A percentile compares a stretch with the other conserved stretches of the same genome.
Conservation (phyloP, 306 rosid genomes). For the Carpinus viminea region DNA sequence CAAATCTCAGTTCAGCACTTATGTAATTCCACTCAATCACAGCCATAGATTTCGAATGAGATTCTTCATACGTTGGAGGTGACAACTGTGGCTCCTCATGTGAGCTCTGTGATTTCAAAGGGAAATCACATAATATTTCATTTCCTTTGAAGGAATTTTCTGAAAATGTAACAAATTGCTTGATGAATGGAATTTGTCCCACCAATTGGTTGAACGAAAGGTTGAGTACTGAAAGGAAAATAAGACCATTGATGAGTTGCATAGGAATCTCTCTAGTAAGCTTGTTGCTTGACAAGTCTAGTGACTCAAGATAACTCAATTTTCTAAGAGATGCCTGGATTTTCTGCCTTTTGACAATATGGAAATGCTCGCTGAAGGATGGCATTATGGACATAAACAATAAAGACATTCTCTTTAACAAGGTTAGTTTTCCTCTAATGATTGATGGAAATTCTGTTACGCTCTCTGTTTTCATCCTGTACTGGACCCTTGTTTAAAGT, state of each 20-base stretch:
- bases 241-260: background rate
- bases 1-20: conserved; percentile 33
- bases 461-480: conserved; percentile 7
- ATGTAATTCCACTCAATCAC: conserved; percentile 36
- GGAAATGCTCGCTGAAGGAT: conserved; percentile 97
- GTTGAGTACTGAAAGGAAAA: conserved; percentile 27
- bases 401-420: conserved; percentile 93
- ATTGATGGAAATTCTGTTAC: conserved; percentile 9
- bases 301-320: conserved; percentile 30
- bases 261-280: conserved; percentile 25
- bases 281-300: conserved; percentile 36
- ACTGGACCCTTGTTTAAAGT: background rate
- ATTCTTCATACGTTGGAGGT: background rate
- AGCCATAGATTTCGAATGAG: background rate
- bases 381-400: conserved; percentile 95
- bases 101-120: conserved; percentile 3
- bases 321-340: conserved; percentile 36
- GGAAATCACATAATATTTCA: conserved; percentile 31
- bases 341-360: background rate
- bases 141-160: conserved; percentile 32
- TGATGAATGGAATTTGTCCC: conserved; percentile 30
- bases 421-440: conserved; percentile 49
- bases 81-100: background rate
- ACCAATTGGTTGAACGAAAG: conserved; percentile 32
- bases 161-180: conserved; percentile 41